Evolutionary conservation across 257 asterid species (phyloP), one percentile per base, ranked within the genome.

Genomic region (Nicotiana paniculata): DNA sequence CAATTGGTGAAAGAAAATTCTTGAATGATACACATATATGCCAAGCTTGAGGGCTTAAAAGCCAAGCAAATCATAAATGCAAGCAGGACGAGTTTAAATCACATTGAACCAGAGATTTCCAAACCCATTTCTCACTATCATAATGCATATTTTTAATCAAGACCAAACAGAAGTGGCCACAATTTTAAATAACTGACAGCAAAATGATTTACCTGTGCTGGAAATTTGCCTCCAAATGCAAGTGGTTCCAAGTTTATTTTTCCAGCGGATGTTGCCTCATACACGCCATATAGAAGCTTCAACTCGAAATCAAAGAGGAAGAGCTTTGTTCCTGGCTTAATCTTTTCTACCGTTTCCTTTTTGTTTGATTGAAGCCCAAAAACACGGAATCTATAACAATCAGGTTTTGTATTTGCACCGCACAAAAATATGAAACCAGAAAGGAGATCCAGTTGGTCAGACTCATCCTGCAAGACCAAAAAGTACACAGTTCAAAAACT

Each of bases 381-480:
- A 79, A 94, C 94, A 72, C 97, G 95, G 87, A 88, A 91, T 72
- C 74, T 89, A 82, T 86, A 94, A 82, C 98, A 92, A 74, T 92
- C 90, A 43, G 79, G 80, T 90, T 94, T 94, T 39, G 97, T 91
- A 24, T 16, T 88, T 32, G 85, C 84, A 85, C 89, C 89, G 82
- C 98, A 92, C 88, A 92, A 84, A 86, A 94, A 94, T 81, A 91
- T 92, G 86, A 86, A 94, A 77, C 97, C 97, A 72, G 95, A 66
- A 66, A 86, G 80, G 16, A 26, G 59, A 72, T 43, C 77, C 58
- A n/a, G 77, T 3, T 4, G 58, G n/a, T 39, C 61, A 46, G 61
- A 72, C 28, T 72, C 79, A 72, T 24, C 62, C 79, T 48, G 79
- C 62, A 6, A 12, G 63, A 75, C 8, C 80, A 51, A 75, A 75